A percentile compares a stretch with the other conserved stretches of the same genome.
These are phyloP conservation scores for Lathyrus aphaca DNA, from an alignment of 306 rosid genomes.

Conservation along the genomic window DNA sequence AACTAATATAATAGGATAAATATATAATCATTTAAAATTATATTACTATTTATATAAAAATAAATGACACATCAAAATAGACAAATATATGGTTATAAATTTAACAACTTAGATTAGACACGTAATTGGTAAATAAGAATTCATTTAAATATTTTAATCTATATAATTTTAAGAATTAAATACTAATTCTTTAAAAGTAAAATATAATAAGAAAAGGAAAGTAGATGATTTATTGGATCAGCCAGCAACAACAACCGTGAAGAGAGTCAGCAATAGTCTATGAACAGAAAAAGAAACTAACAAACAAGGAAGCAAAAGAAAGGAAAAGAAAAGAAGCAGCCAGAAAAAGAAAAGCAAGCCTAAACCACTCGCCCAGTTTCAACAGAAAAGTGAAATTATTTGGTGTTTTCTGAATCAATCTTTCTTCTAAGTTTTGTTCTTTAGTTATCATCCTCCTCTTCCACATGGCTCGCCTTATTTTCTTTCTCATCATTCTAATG, in stretches of 20 bases:
- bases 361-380: constrained; percentile 10
- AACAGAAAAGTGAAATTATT: constrained; percentile 55
- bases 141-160: too few relatives aligned
- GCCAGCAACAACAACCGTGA: constrained; percentile 3
- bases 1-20: too few relatives aligned
- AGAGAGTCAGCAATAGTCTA: constrained; percentile 5
- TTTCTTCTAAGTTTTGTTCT: constrained; percentile 31
- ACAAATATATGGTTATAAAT: too few relatives aligned
- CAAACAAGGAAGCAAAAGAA: neutral
- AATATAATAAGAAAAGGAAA: neutral
- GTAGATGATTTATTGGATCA: constrained; percentile 9
- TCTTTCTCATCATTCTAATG: constrained; percentile 44
- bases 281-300: neutral
- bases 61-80: too few relatives aligned
- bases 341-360: neutral
- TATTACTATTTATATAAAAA: too few relatives aligned
- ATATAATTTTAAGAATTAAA: neutral
- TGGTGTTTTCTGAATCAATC: constrained; percentile 29
- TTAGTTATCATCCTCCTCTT: neutral
- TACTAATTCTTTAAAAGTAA: too few relatives aligned
- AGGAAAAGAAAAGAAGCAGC: neutral
- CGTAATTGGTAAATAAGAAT: too few relatives aligned
- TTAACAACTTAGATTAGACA: too few relatives aligned
- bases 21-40: too few relatives aligned
- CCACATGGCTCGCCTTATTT: constrained; percentile 54